Percentiles rank a stretch among this genome's conserved stretches.
Evolutionary conservation across 306 rosid species (phyloP).

Genomic region (Pyrus betulifolia): DNA sequence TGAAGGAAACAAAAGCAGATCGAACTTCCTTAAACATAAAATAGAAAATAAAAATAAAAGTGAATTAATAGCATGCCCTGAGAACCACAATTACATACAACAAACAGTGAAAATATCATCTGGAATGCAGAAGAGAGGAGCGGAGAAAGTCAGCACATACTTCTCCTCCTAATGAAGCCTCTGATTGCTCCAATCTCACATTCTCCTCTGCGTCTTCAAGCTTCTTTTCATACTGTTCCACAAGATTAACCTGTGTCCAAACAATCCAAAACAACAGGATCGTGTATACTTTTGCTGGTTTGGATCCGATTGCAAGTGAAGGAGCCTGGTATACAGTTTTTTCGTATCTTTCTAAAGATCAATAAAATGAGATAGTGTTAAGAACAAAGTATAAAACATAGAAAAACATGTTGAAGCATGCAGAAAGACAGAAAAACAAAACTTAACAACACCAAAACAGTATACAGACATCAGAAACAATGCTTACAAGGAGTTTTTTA

Average conservation of each 20-base stretch:
- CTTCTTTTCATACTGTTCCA: slow-evolving; percentile 56
- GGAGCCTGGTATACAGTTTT: slow-evolving; percentile 34
- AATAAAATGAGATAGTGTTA: slow-evolving; percentile 15
- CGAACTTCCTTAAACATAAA: slow-evolving; percentile 56
- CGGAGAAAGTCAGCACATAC: slow-evolving; percentile 50
- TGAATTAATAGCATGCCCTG: slow-evolving; percentile 17
- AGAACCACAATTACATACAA: background rate
- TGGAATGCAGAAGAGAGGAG: background rate
- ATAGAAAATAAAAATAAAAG: slow-evolving; percentile 2
- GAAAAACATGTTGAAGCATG: background rate
- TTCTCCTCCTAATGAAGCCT: slow-evolving; percentile 54
- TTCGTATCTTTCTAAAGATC: slow-evolving; percentile 51
- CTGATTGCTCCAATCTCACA: slow-evolving; percentile 63
- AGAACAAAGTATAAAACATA: background rate
- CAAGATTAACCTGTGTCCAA: slow-evolving; percentile 39
- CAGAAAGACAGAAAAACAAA: background rate
- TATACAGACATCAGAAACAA: slow-evolving; percentile 7
- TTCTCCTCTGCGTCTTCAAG: slow-evolving; percentile 67
- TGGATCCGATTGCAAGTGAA: slow-evolving; percentile 43
- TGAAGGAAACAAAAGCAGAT: slow-evolving; percentile 90
- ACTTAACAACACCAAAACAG: slow-evolving; percentile 7
- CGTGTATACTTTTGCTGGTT: slow-evolving; percentile 19
- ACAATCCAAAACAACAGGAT: slow-evolving; percentile 44
- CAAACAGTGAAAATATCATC: background rate
- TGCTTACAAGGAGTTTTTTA: slow-evolving; percentile 57